A percentile compares a stretch with the other conserved stretches of the same genome.
phyloP scores from a whole-genome alignment of 2,329 filamentous ascomycete genomes.

The Endocalyx cinctus region DNA sequence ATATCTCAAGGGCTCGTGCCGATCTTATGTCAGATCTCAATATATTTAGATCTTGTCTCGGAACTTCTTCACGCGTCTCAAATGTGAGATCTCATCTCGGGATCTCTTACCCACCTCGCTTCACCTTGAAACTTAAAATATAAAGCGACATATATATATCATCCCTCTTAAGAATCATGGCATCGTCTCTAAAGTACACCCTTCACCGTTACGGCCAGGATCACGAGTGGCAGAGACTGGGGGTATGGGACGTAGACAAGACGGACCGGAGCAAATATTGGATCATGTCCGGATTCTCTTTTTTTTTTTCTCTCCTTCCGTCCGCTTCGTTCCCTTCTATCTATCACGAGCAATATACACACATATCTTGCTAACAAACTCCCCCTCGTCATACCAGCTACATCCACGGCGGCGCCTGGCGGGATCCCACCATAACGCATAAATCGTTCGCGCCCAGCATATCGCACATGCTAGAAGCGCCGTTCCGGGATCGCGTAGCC shows the following conservation, averaged over 20 bases:
- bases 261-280: conserved; percentile 20
- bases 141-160: no score
- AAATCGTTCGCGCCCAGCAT: conserved; percentile 43
- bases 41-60: no score
- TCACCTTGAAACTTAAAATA: no score
- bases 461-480: conserved; percentile 31
- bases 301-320: background rate
- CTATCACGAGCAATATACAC: background rate
- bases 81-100: no score
- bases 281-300: conserved; percentile 22
- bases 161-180: no score
- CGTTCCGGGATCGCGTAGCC: conserved; percentile 35
- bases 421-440: conserved; percentile 49
- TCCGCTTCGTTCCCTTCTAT: background rate
- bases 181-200: conserved; percentile 22
- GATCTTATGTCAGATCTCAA: no score
- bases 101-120: no score
- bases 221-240: conserved; percentile 40
- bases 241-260: conserved; percentile 36
- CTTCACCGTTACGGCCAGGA: conserved; percentile 21
- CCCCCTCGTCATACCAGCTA: no score
- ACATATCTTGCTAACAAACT: conserved; percentile 3
- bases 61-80: no score
- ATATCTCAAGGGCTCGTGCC: no score
- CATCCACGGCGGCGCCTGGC: conserved; percentile 61